phyloP scores from a whole-genome alignment of 768 basidiomycete species.

The Mycena polygramma region DNA sequence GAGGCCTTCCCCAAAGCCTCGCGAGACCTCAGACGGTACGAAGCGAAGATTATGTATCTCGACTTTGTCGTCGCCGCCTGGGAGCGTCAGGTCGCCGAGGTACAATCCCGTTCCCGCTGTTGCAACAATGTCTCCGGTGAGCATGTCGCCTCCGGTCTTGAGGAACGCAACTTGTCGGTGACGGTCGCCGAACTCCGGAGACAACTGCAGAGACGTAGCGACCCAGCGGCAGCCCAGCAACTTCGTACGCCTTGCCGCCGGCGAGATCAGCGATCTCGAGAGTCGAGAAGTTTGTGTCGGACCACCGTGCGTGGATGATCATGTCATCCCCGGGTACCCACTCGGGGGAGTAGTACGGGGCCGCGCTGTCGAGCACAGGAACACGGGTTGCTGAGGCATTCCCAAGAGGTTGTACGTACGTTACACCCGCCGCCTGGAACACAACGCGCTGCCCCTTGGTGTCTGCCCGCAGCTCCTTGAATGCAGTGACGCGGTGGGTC shows the following conservation, averaged over 20 bases:
- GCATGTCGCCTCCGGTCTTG: conserved; percentile 68
- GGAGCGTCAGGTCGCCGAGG: conserved; percentile 69
- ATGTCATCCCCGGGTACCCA: conserved; percentile 69
- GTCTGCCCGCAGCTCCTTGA: conserved; percentile 72
- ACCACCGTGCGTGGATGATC: conserved; percentile 78
- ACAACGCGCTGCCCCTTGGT: conserved; percentile 65
- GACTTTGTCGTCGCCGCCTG: conserved; percentile 49
- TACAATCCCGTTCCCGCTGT: conserved; percentile 76
- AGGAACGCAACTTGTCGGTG: conserved; percentile 71
- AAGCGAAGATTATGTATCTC: conserved; percentile 61
- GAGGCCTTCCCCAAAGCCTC: conserved; percentile 50
- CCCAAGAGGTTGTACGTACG: conserved; percentile 62
- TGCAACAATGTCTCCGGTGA: conserved; percentile 76
- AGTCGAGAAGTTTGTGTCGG: conserved; percentile 69
- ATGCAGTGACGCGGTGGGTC: conserved; percentile 70
- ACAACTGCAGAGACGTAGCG: conserved; percentile 74
- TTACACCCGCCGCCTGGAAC: conserved; percentile 78
- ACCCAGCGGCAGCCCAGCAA: conserved; percentile 72
- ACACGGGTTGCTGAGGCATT: conserved; percentile 50
- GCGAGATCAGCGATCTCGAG: conserved; percentile 74
- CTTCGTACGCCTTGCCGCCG: conserved; percentile 57
- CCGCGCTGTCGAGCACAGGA: conserved; percentile 62
- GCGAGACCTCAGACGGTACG: conserved; percentile 65
- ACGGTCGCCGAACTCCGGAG: conserved; percentile 57
- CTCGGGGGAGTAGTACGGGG: conserved; percentile 76